Evolutionary conservation across 2,329 filamentous ascomycete genomes (phyloP).

Genomic region (Fusarium globosum): DNA sequence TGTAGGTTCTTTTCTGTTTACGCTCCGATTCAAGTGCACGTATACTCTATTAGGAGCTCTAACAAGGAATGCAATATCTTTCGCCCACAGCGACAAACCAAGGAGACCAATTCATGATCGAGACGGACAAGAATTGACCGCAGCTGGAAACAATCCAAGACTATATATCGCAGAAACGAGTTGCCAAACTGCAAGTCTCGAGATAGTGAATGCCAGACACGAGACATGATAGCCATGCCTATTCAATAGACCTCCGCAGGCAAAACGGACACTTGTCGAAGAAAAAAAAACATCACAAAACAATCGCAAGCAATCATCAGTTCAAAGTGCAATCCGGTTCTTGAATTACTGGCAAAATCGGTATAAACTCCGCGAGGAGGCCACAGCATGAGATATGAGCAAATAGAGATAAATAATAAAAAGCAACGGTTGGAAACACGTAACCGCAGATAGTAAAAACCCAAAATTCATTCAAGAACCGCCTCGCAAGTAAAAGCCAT

Average conservation of each 20-base stretch:
- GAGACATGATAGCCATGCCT: neutral
- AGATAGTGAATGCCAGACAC: neutral
- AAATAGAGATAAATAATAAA: slow-evolving; percentile 39
- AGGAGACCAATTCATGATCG: neutral
- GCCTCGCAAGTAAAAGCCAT: slow-evolving; percentile 43
- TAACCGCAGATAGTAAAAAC: slow-evolving; percentile 40
- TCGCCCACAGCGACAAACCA: neutral
- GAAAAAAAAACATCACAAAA: neutral
- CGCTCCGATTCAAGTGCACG: neutral
- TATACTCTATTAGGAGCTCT: neutral
- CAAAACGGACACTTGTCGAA: neutral
- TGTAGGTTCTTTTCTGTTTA: neutral
- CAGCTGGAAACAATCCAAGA: neutral
- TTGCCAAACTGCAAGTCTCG: neutral
- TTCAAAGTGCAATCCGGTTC: slow-evolving; percentile 38
- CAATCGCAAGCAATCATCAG: slow-evolving; percentile 8
- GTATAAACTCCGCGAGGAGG: slow-evolving; percentile 45
- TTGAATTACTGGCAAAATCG: slow-evolving; percentile 46
- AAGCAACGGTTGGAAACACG: slow-evolving; percentile 29
- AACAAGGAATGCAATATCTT: neutral
- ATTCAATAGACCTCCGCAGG: neutral
- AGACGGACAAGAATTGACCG: neutral
- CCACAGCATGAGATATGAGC: slow-evolving; percentile 35
- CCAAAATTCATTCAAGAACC: slow-evolving; percentile 46
- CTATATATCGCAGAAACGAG: neutral